Percentiles rank a stretch among this genome's conserved stretches.
These are phyloP conservation scores for Parasarocladium wereldwijsianum DNA, from an alignment of 2,329 filamentous ascomycete species.

Conservation along the genomic window DNA sequence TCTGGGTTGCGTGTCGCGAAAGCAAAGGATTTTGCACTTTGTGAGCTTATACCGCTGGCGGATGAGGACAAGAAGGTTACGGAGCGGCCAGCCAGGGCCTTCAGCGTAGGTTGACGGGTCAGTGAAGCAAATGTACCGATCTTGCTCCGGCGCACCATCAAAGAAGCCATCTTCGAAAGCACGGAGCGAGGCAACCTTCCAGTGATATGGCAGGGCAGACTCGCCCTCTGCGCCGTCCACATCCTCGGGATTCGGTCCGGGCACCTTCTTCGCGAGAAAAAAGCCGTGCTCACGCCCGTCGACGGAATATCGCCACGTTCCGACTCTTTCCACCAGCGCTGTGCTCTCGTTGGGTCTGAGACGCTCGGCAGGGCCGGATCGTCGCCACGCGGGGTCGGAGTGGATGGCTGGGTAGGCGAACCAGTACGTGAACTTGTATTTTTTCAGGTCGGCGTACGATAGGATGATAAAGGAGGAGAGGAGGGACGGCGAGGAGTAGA, in stretches of 20 bases:
- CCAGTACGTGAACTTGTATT: constrained; percentile 96
- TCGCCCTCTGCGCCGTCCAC: constrained; percentile 35
- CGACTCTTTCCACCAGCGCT: constrained; percentile 64
- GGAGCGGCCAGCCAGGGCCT: constrained; percentile 82
- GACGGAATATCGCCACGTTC: constrained; percentile 73
- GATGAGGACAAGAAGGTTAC: constrained; percentile 77
- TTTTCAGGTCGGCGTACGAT: constrained; percentile 91
- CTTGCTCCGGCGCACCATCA: constrained; percentile 49
- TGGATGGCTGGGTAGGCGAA: constrained; percentile 92
- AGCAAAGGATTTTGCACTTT: constrained; percentile 75
- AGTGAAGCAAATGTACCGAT: constrained; percentile 74
- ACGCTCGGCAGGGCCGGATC: constrained; percentile 35
- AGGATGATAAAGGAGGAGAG: constrained; percentile 80
- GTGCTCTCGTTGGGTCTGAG: constrained; percentile 59
- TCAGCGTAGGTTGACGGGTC: constrained; percentile 84
- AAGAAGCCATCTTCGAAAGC: constrained; percentile 85
- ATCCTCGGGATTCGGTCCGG: constrained; percentile 19
- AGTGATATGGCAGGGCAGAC: constrained; percentile 45
- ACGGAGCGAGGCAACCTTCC: constrained; percentile 64
- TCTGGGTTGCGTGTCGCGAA: constrained; percentile 65
- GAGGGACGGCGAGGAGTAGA: constrained; percentile 87
- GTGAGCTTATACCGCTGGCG: constrained; percentile 66
- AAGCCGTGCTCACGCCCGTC: constrained; percentile 84
- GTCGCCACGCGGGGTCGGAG: constrained; percentile 72
- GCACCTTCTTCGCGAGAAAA: constrained; percentile 76